These are phyloP conservation scores for Acidomyces sp. DNA, from an alignment of 495 filamentous ascomycete species.

Conservation along the genomic window DNA sequence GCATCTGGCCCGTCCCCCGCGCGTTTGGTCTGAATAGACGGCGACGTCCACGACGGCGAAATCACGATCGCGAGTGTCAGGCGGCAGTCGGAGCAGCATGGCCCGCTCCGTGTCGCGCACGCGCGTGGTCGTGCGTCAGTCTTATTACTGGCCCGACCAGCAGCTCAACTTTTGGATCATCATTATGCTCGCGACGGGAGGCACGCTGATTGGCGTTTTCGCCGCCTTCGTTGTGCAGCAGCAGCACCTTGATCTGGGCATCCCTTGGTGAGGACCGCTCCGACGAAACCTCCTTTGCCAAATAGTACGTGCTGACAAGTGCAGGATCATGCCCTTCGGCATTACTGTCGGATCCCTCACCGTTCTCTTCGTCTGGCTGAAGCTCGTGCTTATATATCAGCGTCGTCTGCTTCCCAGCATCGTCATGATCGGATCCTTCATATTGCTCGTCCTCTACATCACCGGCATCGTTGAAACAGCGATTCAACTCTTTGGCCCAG, in stretches of 20 bases:
- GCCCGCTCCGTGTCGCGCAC: conserved; percentile 13
- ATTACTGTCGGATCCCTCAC: conserved; percentile 38
- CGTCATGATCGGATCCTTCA: conserved; percentile 81
- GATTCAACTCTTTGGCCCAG: conserved; percentile 76
- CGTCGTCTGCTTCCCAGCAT: conserved; percentile 76
- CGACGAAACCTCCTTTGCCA: no score
- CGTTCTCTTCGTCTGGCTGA: conserved; percentile 30
- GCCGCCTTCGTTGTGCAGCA: conserved; percentile 73
- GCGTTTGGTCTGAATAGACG: no score
- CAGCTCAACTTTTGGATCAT: conserved; percentile 90
- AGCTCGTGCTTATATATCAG: conserved; percentile 36
- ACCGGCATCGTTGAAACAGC: conserved; percentile 81
- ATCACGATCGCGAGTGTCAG: neutral
- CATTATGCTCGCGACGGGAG: conserved; percentile 65
- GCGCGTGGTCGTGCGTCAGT: conserved; percentile 36
- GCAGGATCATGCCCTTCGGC: conserved; percentile 90
- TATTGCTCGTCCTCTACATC: conserved; percentile 85
- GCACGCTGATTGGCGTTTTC: conserved; percentile 76
- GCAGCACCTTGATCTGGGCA: conserved; percentile 49
- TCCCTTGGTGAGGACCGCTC: conserved; percentile 60
- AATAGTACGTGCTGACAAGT: no score
- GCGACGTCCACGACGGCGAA: neutral
- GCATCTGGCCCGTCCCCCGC: no score
- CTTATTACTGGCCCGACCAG: conserved; percentile 87
- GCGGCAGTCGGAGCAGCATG: conserved; percentile 6